Percentiles rank a stretch among this genome's conserved stretches.
phyloP scores from a whole-genome alignment of 2,329 filamentous ascomycete genomes.

The Aspergillus sp. region DNA sequence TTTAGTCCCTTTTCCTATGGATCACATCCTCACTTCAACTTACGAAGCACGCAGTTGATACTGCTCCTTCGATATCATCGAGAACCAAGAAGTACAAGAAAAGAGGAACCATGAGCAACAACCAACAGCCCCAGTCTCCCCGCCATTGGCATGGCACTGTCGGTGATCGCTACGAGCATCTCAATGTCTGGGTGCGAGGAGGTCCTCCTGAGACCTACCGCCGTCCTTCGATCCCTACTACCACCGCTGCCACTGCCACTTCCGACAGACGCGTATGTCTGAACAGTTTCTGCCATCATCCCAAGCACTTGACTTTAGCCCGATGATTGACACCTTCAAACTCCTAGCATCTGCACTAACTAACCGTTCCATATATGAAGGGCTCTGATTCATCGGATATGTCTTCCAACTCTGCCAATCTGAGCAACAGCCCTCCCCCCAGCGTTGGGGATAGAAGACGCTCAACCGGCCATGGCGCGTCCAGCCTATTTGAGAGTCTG shows the following conservation, averaged over 20 bases:
- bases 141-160: constrained; percentile 40
- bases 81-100: neutral
- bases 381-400: constrained; percentile 32
- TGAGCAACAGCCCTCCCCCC: constrained; percentile 20
- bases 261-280: constrained; percentile 32
- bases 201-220: constrained; percentile 26
- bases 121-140: constrained; percentile 20
- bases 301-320: neutral
- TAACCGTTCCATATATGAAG: constrained; percentile 17
- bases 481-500: constrained; percentile 36
- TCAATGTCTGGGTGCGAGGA: constrained; percentile 40
- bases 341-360: neutral
- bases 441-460: constrained; percentile 29
- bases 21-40: neutral
- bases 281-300: neutral
- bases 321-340: neutral
- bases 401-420: constrained; percentile 26
- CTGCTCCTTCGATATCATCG: neutral
- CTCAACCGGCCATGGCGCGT: constrained; percentile 28
- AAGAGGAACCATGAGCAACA: constrained; percentile 24
- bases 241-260: constrained; percentile 25
- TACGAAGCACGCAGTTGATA: constrained; percentile 5
- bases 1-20: neutral
- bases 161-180: constrained; percentile 39
- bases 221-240: constrained; percentile 22